These are phyloP conservation scores for Polysphondylium violaceum DNA, from an alignment of 78 protist genomes.

Conservation along the genomic window DNA sequence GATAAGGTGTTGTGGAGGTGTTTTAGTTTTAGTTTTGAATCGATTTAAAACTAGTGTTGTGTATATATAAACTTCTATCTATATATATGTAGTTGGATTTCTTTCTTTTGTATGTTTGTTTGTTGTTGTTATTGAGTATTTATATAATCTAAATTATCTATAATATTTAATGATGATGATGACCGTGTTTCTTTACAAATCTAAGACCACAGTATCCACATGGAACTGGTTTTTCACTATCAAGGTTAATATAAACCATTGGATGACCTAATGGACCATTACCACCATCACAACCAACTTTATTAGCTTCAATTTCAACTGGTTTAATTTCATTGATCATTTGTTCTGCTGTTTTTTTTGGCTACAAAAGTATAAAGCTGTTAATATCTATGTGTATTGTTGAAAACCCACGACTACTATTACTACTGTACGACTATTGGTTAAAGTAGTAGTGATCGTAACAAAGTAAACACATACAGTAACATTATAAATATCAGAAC, in stretches of 20 bases:
- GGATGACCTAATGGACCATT: conserved; percentile 82
- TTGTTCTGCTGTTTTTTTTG: conserved; percentile 58
- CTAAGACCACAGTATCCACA: conserved; percentile 85
- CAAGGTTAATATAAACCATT: conserved; percentile 78
- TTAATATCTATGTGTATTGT: too few species aligned
- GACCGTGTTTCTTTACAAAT: conserved; percentile 66
- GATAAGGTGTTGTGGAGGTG: too few species aligned
- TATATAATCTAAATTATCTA: too few species aligned
- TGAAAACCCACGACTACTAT: too few species aligned
- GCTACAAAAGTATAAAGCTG: conserved; percentile 40
- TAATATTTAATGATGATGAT: conserved; percentile 52
- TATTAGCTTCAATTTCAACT: conserved; percentile 44
- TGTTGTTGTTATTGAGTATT: background rate
- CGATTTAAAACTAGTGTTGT: background rate
- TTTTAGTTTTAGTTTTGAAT: too few species aligned
- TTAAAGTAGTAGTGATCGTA: background rate
- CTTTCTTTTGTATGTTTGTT: background rate
- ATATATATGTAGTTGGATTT: too few species aligned
- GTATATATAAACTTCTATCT: too few species aligned
- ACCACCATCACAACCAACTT: conserved; percentile 81
- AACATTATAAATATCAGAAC: background rate
- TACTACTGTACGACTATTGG: background rate
- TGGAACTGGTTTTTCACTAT: conserved; percentile 63
- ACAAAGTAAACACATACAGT: background rate
- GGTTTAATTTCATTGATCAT: conserved; percentile 65